Base-by-base conservation (phyloP, 441 rosid species). In the Viola pubescens region DNA sequence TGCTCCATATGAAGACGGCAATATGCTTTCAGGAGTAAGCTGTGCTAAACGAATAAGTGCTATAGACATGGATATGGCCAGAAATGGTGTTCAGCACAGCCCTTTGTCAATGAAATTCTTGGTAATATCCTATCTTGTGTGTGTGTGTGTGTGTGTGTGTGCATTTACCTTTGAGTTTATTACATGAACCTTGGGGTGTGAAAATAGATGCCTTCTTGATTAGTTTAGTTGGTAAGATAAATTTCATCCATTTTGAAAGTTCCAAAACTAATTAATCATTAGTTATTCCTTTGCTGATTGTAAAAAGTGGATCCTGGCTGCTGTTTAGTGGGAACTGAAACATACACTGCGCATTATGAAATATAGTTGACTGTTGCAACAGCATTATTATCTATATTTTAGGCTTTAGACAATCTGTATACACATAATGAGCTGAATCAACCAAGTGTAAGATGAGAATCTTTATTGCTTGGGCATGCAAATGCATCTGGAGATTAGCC, bases 21-120 rank as follows among this genome's bases (percentile, higher is more conserved):
- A 73, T 74, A 65, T 75, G 73, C 64, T 73, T 59, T 88, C 97
- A 16, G 83, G 75, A 62, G 76, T 61, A 63, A 85, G 81, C 26
- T 77, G 65, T 70, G 77, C 76, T 56, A 83, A 80, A 79, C 79
- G 99, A 75, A 81, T 90, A 70, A 75, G 76, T 5, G 80, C 85
- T 70, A 77, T 90, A 61, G 95, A 85, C 71, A 73, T 57, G 79
- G 91, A 86, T 74, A 90, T 90, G 99, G 72, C 71, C 4, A 77
- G 70, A 72, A 81, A 85, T 64, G 83, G 83, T 56, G 70, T 86
- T 67, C 84, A 71, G 59, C 99, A 90, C 73, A 90, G 78, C 77
- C 73, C 38, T 56, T 4, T 52, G 55, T 88, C 96, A 58, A 75
- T 80, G 65, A 79, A 63, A 61, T 80, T 83, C 69, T 77, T 94